Evolutionary conservation across 345 rosid genomes (phyloP).

Genomic region (Aethionema arabicum): DNA sequence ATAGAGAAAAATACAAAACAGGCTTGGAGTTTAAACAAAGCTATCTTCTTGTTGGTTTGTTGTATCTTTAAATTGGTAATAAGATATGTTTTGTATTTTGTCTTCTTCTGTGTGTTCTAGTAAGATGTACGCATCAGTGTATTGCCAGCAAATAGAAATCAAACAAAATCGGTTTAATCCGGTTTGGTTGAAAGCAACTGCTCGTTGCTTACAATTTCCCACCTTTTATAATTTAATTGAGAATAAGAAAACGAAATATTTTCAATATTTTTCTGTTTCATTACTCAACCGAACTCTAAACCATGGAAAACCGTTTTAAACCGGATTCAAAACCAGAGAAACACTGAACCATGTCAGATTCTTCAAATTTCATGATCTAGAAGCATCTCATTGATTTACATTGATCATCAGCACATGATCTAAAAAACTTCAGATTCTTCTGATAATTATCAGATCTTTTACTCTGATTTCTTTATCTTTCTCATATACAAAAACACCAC

Average conservation of each 20-base stretch:
- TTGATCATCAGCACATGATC: slow-evolving; percentile 16
- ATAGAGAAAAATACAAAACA: slow-evolving; percentile 30
- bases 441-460: slow-evolving; percentile 28
- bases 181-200: neutral
- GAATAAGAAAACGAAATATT: too few species aligned
- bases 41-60: slow-evolving; percentile 36
- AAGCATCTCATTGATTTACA: slow-evolving; percentile 24
- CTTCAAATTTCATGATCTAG: slow-evolving; percentile 11
- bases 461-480: slow-evolving; percentile 26
- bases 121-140: slow-evolving; percentile 28
- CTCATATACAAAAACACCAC: slow-evolving; percentile 24
- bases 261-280: too few species aligned
- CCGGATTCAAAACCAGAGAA: too few species aligned
- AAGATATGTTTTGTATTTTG: neutral
- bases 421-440: neutral
- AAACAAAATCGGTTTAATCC: too few species aligned
- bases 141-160: slow-evolving; percentile 14
- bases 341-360: neutral
- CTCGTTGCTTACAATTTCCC: too few species aligned
- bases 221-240: too few species aligned
- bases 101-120: slow-evolving; percentile 11
- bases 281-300: too few species aligned
- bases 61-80: slow-evolving; percentile 18
- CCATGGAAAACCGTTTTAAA: too few species aligned
- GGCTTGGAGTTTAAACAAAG: slow-evolving; percentile 75